Evolutionary conservation across 2,329 filamentous ascomycete genomes (phyloP), one percentile per base, ranked within the genome.

Genomic region (Arthroderma uncinatum): DNA sequence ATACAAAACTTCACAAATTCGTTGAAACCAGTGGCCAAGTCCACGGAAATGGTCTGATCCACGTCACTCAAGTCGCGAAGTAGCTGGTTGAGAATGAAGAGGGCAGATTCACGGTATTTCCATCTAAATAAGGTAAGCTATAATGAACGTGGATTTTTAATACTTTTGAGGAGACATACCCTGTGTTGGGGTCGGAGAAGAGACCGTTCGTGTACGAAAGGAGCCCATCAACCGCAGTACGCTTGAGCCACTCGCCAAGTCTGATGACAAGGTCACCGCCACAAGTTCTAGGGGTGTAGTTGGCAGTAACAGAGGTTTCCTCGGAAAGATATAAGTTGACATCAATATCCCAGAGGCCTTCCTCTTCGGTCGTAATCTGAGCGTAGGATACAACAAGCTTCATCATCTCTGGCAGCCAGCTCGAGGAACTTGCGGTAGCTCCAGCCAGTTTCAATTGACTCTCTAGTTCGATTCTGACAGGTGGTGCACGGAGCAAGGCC

Each of bases 331-430:
- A 98, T 1, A 98, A 81, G 58, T 95, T 97, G 63, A 94, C 87
- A 70, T 98, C 93, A 61, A 96, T 89, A 64, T 96, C 89, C 93
- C 93, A 98, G 8, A 98, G 74, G 6, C 88, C 89, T 73, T 96
- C 89, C 67, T 97, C 93, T 70, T 98, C 93, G 28, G 83, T 84
- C 1, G 87, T 91, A 64, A 98, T 94, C 62, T 92, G 89, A 10
- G 90, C 86, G 71, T 95, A 97, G 1, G 84, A 83, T 19, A 90
- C 83, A 8, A 90, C 82, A 62, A 96, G 80, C 68, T 86, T 87
- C 82, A 96, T 87, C 19, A 96, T 83, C 65, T 95, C 87, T 34
- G 87, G 79, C 63, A 96, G 80, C 92, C 92, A 97, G 6, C 83
- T 82, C 1, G 85, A 84, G 8, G 82, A 79, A 57, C 82, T 79